These are phyloP conservation scores for Tuber calosporum DNA, from an alignment of 495 filamentous ascomycete species.

Conservation along the genomic window DNA sequence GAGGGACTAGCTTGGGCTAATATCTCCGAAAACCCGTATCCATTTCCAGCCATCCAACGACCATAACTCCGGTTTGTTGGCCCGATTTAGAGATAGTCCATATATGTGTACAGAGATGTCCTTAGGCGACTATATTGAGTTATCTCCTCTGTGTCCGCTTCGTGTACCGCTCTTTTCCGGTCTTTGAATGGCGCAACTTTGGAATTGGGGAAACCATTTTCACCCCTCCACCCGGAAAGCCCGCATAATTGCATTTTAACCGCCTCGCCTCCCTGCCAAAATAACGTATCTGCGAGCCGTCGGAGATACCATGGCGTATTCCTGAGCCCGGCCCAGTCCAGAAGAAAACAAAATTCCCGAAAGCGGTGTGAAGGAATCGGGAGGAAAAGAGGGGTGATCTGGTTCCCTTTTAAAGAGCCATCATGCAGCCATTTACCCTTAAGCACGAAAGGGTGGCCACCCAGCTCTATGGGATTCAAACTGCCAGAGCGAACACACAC, in stretches of 20 bases:
- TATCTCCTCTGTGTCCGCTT: background rate
- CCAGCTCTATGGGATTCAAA: background rate
- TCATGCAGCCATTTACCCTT: background rate
- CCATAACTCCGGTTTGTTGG: background rate
- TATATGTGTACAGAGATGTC: background rate
- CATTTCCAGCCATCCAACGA: background rate
- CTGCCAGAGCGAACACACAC: background rate
- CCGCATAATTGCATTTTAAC: background rate
- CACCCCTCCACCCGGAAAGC: background rate
- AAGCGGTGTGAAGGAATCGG: background rate
- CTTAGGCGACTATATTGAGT: background rate
- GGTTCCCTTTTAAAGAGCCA: background rate
- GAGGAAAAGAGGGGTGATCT: background rate
- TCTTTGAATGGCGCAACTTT: background rate
- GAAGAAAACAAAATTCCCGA: background rate
- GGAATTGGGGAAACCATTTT: background rate
- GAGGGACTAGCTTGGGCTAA: background rate
- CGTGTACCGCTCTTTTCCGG: background rate
- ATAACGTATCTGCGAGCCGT: background rate
- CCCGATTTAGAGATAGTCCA: background rate
- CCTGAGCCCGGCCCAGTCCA: background rate
- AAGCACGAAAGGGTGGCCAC: background rate
- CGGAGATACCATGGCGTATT: background rate
- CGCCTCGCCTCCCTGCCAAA: background rate
- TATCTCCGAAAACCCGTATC: background rate